Percentiles rank a stretch among this genome's conserved stretches.
Conservation (phyloP, 495 filamentous ascomycete genomes). For the Penicillium bialowiezense region DNA sequence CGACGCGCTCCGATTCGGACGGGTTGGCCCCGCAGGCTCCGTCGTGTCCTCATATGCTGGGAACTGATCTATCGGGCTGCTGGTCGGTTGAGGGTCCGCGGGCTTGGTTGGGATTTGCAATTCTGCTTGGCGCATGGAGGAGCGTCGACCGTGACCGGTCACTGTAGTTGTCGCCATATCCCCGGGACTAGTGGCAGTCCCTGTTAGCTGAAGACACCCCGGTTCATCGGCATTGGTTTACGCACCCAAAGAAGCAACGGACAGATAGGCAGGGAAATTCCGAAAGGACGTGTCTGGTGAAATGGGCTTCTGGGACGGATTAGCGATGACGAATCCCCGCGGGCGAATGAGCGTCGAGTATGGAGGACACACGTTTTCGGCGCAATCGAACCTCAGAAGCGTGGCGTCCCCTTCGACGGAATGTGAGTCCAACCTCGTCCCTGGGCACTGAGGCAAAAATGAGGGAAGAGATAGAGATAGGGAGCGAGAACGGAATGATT, state of each 20-base stretch:
- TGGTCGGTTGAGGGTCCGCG: constrained; percentile 31
- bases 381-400: neutral
- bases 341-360: constrained; percentile 32
- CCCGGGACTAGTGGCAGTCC: too few species aligned
- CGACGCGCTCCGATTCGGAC: constrained; percentile 24
- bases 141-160: constrained; percentile 43
- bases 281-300: neutral
- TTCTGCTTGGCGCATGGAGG: constrained; percentile 43
- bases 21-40: constrained; percentile 24
- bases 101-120: constrained; percentile 31
- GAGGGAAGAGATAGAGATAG: too few species aligned
- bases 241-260: constrained; percentile 5
- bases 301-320: constrained; percentile 4
- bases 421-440: too few species aligned
- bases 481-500: too few species aligned
- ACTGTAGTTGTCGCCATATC: constrained; percentile 45
- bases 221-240: neutral
- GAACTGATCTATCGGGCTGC: constrained; percentile 43
- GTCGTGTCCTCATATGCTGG: constrained; percentile 40
- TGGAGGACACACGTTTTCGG: constrained; percentile 18
- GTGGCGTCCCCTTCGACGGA: too few species aligned
- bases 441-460: too few species aligned
- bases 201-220: neutral
- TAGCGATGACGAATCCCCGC: constrained; percentile 37
- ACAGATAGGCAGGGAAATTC: neutral